These are phyloP conservation scores for Zhuliangozyma parablackwelliae DNA, from an alignment of 1,139 yeast genomes.

Conservation along the genomic window DNA sequence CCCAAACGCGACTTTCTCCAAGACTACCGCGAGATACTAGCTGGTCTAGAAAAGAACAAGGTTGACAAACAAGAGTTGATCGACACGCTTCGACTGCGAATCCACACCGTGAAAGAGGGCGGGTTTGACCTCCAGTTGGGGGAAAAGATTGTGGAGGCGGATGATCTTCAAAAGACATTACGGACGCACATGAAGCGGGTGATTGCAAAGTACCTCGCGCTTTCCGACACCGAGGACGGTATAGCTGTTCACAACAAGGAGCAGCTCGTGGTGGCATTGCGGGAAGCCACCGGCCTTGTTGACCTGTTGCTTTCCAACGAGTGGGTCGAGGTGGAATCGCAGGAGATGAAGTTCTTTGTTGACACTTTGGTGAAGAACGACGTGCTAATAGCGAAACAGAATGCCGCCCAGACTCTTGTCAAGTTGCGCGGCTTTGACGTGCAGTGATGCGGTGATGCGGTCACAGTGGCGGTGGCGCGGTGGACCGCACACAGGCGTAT, in stretches of 20 bases:
- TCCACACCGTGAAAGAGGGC: background rate
- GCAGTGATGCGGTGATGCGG: too few relatives aligned
- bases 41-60: constrained; percentile 1
- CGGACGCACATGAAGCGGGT: constrained; percentile 18
- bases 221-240: constrained; percentile 18
- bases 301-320: constrained; percentile 6
- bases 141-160: constrained; percentile 9
- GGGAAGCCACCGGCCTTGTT: constrained; percentile 5
- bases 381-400: background rate
- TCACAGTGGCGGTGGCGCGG: too few relatives aligned
- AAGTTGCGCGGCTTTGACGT: too few relatives aligned
- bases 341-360: constrained; percentile 2
- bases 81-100: constrained; percentile 1
- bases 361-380: constrained; percentile 4
- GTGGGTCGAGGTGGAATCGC: constrained; percentile 4
- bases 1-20: background rate
- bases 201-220: constrained; percentile 20
- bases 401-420: background rate
- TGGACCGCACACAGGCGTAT: too few relatives aligned
- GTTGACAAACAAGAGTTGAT: constrained; percentile 1
- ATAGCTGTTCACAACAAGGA: constrained; percentile 2
- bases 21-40: constrained; percentile 8
- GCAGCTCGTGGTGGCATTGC: constrained; percentile 6
- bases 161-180: constrained; percentile 11
- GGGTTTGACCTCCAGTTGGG: constrained; percentile 1